Evolutionary conservation across 768 basidiomycete genomes (phyloP).

Genomic region (Hericium alpestre): DNA sequence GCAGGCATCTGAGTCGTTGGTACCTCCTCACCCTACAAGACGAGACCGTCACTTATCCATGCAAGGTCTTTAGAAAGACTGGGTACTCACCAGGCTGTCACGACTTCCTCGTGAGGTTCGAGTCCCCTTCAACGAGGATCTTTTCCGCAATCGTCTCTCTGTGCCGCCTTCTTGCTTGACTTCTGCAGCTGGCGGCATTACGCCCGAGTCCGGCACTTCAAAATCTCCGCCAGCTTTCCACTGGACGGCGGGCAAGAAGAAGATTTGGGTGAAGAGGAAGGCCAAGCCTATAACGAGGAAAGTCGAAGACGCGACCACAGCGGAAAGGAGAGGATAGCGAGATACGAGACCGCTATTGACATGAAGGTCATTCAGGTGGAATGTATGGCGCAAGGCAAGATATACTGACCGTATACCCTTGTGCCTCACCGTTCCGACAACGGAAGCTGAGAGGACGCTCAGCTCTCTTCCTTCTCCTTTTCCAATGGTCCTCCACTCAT

Average conservation of each 20-base stretch:
- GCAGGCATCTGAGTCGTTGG: conserved; percentile 1
- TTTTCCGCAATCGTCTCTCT: not conserved
- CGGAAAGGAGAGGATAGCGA: conserved; percentile 53
- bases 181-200: not conserved
- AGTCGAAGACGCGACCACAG: conserved; percentile 27
- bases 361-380: not conserved
- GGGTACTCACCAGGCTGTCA: conserved; percentile 1
- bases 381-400: not conserved
- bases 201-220: not conserved
- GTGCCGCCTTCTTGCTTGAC: not conserved
- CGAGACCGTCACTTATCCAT: not conserved
- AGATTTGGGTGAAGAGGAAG: conserved; percentile 17
- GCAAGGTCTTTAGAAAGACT: not conserved
- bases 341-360: conserved; percentile 51
- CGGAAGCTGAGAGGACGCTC: conserved; percentile 48
- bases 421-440: conserved; percentile 54
- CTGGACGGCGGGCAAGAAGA: conserved; percentile 22
- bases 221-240: conserved; percentile 10
- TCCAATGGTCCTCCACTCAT: conserved; percentile 63
- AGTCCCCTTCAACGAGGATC: conserved; percentile 9
- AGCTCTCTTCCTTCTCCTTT: conserved; percentile 64
- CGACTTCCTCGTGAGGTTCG: not conserved
- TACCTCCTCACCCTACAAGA: conserved; percentile 6
- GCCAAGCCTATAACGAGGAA: conserved; percentile 27
- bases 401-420: conserved; percentile 55